A percentile compares a stretch with the other conserved stretches of the same genome.
These are phyloP conservation scores for Prunus padus DNA, from an alignment of 306 rosid species.

Conservation along the genomic window DNA sequence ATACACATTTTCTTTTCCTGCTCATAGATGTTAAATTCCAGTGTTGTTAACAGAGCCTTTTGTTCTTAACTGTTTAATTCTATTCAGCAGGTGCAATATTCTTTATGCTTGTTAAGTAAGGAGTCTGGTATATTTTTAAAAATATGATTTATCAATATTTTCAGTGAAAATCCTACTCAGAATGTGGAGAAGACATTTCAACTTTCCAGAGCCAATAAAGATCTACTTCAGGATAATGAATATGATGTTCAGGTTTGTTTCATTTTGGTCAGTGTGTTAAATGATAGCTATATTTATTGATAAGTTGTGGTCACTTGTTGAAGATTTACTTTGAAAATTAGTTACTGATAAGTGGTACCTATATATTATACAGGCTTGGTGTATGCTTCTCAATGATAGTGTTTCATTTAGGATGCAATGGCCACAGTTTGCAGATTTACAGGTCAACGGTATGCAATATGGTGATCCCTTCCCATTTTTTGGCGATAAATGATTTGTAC, in stretches of 20 bases:
- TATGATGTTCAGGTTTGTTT: slow-evolving; percentile 76
- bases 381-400: slow-evolving; percentile 94
- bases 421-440: slow-evolving; percentile 89
- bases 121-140: background rate
- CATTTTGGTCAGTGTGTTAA: slow-evolving; percentile 23
- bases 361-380: slow-evolving; percentile 69
- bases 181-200: slow-evolving; percentile 79
- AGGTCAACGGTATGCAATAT: slow-evolving; percentile 68
- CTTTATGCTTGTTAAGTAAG: background rate
- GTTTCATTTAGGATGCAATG: slow-evolving; percentile 99
- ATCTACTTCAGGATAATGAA: slow-evolving; percentile 58
- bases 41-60: background rate
- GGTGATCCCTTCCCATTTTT: background rate
- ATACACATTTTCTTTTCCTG: background rate
- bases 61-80: background rate
- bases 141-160: slow-evolving; percentile 3
- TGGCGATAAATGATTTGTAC: background rate
- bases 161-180: slow-evolving; percentile 77
- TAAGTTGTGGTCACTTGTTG: slow-evolving; percentile 15
- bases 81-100: background rate
- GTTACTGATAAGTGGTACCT: background rate
- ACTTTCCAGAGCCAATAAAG: slow-evolving; percentile 73
- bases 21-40: background rate
- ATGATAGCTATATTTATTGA: slow-evolving; percentile 10
- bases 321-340: background rate